Conservation (phyloP, 2,329 filamentous ascomycete genomes). For the Chalaropsis thielavioides region DNA sequence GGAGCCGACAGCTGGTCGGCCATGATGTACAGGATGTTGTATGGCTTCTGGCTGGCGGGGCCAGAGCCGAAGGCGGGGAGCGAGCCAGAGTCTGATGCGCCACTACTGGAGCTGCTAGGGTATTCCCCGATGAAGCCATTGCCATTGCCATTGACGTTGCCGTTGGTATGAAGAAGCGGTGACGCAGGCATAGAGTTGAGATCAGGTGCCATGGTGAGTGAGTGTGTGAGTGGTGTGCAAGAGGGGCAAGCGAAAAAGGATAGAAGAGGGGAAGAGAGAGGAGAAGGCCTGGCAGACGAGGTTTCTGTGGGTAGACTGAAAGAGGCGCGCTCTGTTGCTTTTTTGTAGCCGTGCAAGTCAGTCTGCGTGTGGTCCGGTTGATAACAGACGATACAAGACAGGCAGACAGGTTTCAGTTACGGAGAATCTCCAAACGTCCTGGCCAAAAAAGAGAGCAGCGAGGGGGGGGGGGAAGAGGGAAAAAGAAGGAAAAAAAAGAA, state of each 20-base stretch:
- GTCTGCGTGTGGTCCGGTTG: background rate
- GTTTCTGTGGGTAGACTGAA: background rate
- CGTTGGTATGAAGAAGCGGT: slow-evolving; percentile 24
- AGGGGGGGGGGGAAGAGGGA: too few relatives aligned
- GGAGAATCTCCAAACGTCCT: slow-evolving; percentile 1
- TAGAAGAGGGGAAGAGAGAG: background rate
- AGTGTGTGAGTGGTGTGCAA: background rate
- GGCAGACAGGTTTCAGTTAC: background rate
- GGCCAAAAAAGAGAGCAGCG: background rate
- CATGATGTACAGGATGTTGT: slow-evolving; percentile 65
- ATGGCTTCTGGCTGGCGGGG: slow-evolving; percentile 23
- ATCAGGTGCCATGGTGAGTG: slow-evolving; percentile 49
- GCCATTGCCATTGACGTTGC: slow-evolving; percentile 17
- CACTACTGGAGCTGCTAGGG: background rate
- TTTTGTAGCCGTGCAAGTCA: background rate
- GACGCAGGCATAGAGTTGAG: slow-evolving; percentile 55
- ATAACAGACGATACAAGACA: background rate
- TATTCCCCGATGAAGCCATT: slow-evolving; percentile 1
- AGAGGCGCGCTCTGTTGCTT: background rate
- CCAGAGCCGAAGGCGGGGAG: background rate
- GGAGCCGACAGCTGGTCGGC: slow-evolving; percentile 88
- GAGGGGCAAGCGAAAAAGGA: background rate
- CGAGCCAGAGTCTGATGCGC: slow-evolving; percentile 14
- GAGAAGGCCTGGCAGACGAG: background rate
- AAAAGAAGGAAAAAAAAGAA: background rate